Base-by-base conservation (phyloP, 495 filamentous ascomycete species). In the Aspergillus panamensis region DNA sequence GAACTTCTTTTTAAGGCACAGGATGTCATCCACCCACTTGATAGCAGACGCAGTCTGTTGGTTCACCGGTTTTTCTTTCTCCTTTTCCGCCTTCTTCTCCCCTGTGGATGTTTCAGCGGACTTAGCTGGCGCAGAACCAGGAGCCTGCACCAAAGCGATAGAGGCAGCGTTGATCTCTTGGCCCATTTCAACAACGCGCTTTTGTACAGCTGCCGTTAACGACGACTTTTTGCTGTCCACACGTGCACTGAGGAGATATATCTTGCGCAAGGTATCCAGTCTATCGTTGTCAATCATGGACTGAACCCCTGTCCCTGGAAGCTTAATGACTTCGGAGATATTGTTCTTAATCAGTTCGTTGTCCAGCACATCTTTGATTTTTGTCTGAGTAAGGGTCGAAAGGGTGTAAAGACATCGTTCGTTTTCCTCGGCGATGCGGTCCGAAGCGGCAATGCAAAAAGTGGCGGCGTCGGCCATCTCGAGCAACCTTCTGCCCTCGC, bases 201-300 rank as follows among this genome's bases (percentile, higher is more conserved):
- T 76, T 61, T 88, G 85, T 3, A 96, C 78, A 0, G 84, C 84
- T 6, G 75, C 78, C 51, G 84, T 90, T 19, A 99, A 72, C 16
- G 84, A 81, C 0, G 68, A 58, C 65, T 95, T 96, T 51, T 87
- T 85, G 7, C 75, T 70, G 68, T 97, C 93, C 1, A 97, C 88
- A 43, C 90, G 78, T 6, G 86, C 71, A 56, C 92, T 87, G 8
- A 96, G 82, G 17, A 84, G 73, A 66, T 92, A 97, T 6, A 97
- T 77, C 49, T 90, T 86, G 13, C 75, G 72, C 8, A 99, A 74
- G 58, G 91, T 92, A 7, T 89, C 84, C 14, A 87, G 49, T 45
- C 86, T 82, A 63, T 97, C 88, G 59, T 96, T 89, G 64, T 97
- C 91, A 39, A 97, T 85, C 94, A 99, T 99, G 63, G 80, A 80